These are phyloP conservation scores for Nannizziopsis barbatae DNA, from an alignment of 2,329 filamentous ascomycete genomes.

Conservation along the genomic window DNA sequence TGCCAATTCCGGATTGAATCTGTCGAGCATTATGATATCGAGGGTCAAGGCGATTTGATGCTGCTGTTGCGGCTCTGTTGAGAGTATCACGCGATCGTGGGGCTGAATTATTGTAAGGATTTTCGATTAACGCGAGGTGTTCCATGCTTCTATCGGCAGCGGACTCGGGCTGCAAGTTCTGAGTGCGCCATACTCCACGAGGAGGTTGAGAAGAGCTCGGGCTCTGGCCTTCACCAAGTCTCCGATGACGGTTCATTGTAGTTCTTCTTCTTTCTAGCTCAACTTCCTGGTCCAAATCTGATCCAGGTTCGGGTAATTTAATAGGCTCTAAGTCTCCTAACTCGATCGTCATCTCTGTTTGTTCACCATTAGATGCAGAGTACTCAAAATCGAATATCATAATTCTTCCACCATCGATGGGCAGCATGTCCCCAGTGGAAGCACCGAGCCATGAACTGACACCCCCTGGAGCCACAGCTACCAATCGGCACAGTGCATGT, in stretches of 20 bases:
- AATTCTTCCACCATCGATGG: constrained; percentile 67
- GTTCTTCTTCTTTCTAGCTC: constrained; percentile 67
- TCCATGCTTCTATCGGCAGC: constrained; percentile 20
- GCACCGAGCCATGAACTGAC: constrained; percentile 43
- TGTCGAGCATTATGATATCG: constrained; percentile 13
- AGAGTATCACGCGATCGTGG: constrained; percentile 60
- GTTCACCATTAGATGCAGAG: constrained; percentile 44
- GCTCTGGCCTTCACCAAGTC: constrained; percentile 24
- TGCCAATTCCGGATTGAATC: neutral
- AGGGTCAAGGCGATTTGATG: constrained; percentile 56
- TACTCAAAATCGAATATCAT: constrained; percentile 65
- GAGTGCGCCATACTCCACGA: constrained; percentile 17
- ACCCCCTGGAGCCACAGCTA: constrained; percentile 63
- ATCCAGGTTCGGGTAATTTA: constrained; percentile 58
- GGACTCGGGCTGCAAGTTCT: constrained; percentile 22
- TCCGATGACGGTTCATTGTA: constrained; percentile 51
- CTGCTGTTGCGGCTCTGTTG: constrained; percentile 61
- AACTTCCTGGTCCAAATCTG: constrained; percentile 65
- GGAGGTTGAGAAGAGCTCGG: neutral
- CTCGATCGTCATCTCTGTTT: constrained; percentile 55
- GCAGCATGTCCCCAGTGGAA: constrained; percentile 60
- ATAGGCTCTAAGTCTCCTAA: constrained; percentile 61
- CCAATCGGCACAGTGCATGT: constrained; percentile 37
- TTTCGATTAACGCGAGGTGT: constrained; percentile 52
- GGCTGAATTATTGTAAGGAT: constrained; percentile 60